Conservation (phyloP, 139 green algal genomes). For the Picochlorum sp. region DNA sequence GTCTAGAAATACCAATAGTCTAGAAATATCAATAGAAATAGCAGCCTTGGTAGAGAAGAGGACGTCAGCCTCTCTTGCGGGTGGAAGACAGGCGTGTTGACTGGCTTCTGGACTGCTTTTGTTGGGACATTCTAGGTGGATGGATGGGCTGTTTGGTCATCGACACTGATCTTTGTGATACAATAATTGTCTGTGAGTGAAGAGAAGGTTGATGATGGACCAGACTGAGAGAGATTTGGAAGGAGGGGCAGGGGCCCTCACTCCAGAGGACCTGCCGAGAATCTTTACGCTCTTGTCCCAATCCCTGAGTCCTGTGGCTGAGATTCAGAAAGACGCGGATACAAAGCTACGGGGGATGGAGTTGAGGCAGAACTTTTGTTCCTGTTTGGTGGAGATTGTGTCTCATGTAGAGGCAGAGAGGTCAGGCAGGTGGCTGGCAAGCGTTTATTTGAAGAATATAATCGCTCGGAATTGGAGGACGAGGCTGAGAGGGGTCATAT, state of each 20-base stretch:
- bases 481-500: conserved; percentile 8
- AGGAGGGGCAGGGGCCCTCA: conserved; percentile 1
- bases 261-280: conserved; percentile 23
- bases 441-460: conserved; percentile 86
- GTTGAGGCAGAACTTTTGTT: conserved; percentile 63
- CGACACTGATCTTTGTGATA: no score
- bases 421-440: conserved; percentile 74
- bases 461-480: conserved; percentile 65
- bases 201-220: background rate
- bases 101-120: no score
- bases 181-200: no score
- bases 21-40: no score
- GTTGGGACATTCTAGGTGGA: no score
- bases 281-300: conserved; percentile 40
- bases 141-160: no score
- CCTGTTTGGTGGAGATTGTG: conserved; percentile 78
- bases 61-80: no score
- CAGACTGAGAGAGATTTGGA: background rate
- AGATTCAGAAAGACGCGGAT: conserved; percentile 60
- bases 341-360: conserved; percentile 47
- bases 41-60: no score
- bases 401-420: conserved; percentile 50
- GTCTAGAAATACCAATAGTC: no score
- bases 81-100: no score
- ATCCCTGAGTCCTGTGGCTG: conserved; percentile 53